phyloP scores from a whole-genome alignment of 2,329 filamentous ascomycete species.

The Meredithiella fracta region DNA sequence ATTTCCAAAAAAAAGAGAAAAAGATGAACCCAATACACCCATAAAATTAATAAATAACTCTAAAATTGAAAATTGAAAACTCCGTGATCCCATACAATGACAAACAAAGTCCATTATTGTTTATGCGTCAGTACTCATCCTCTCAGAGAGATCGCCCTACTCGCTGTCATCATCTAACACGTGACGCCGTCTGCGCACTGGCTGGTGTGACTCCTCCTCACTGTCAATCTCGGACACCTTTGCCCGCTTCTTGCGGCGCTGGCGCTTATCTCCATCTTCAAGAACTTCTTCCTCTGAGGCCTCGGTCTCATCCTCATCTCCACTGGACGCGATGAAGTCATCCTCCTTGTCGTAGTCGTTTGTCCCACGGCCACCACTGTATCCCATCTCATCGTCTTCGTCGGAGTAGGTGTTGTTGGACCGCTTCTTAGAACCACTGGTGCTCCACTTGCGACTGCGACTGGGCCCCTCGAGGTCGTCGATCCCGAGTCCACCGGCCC shows the following conservation, averaged over 20 bases:
- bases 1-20: too few species aligned
- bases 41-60: neutral
- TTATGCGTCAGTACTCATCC: neutral
- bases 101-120: neutral
- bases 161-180: constrained; percentile 47
- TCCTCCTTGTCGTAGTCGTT: constrained; percentile 68
- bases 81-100: neutral
- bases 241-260: constrained; percentile 31
- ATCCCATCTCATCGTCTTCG: constrained; percentile 56
- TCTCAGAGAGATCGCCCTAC: constrained; percentile 18
- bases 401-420: constrained; percentile 38
- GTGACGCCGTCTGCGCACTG: constrained; percentile 35
- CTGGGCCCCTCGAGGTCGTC: constrained; percentile 48
- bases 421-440: constrained; percentile 34
- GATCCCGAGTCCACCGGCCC: constrained; percentile 44
- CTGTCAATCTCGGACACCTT: constrained; percentile 33
- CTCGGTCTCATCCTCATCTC: constrained; percentile 50
- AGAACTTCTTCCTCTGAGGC: constrained; percentile 48
- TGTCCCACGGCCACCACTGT: constrained; percentile 45
- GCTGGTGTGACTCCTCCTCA: constrained; percentile 37
- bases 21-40: neutral
- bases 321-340: constrained; percentile 60
- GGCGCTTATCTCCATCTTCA: constrained; percentile 32
- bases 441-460: constrained; percentile 37
- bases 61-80: neutral